A percentile compares a stretch with the other conserved stretches of the same genome.
Evolutionary conservation across 2,329 filamentous ascomycete species (phyloP).

Genomic region (Raffaelea ambrosiae): DNA sequence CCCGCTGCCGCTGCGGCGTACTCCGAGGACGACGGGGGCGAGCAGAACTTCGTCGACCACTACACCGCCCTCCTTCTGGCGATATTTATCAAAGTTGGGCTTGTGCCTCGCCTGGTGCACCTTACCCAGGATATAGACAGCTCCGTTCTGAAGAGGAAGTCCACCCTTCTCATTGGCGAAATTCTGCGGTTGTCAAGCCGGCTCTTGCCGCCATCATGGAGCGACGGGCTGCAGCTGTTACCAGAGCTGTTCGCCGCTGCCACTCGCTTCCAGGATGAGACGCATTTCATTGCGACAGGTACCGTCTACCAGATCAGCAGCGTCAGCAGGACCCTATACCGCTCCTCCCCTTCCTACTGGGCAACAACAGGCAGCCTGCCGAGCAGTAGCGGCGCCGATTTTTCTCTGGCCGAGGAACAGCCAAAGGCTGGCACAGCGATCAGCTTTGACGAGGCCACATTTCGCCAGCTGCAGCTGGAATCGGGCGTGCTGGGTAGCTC

Average conservation of each 20-base stretch:
- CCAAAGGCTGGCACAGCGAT: conserved; percentile 40
- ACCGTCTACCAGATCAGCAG: conserved; percentile 98
- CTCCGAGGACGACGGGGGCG: conserved; percentile 57
- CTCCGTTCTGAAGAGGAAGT: conserved; percentile 71
- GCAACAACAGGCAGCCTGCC: conserved; percentile 3
- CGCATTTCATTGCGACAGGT: conserved; percentile 72
- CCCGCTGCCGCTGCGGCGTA: conserved; percentile 28
- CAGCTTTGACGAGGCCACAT: conserved; percentile 53
- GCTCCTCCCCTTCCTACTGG: conserved; percentile 52
- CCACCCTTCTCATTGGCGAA: conserved; percentile 83
- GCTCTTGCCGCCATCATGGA: conserved; percentile 73
- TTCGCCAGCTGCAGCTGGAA: conserved; percentile 60
- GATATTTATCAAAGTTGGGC: conserved; percentile 71
- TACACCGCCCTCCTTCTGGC: conserved; percentile 85
- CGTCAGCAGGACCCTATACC: conserved; percentile 84
- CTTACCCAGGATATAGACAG: conserved; percentile 59
- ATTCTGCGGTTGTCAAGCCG: conserved; percentile 83
- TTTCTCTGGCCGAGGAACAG: conserved; percentile 37
- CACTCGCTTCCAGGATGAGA: conserved; percentile 60
- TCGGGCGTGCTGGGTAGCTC: conserved; percentile 81
- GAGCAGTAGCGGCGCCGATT: not conserved
- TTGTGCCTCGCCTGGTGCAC: conserved; percentile 54
- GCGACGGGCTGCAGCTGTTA: conserved; percentile 75
- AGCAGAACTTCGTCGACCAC: conserved; percentile 84
- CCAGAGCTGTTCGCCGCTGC: conserved; percentile 77